These are phyloP conservation scores for Lasiodiplodia sp. DNA, from an alignment of 2,329 filamentous ascomycete genomes.

Conservation along the genomic window DNA sequence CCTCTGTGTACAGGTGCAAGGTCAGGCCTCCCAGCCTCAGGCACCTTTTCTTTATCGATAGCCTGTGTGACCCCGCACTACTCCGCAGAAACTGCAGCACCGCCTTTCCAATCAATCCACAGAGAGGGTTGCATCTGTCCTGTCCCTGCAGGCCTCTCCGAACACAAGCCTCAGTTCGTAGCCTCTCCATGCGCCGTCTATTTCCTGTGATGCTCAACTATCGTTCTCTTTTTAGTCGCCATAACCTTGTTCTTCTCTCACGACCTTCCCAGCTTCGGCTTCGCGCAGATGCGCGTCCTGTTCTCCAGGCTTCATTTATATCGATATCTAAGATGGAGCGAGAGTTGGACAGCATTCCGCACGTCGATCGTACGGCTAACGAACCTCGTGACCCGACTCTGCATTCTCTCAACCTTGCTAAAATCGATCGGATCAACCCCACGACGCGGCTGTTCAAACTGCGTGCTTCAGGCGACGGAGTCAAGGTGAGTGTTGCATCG, in stretches of 20 bases:
- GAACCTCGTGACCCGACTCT: constrained; percentile 74
- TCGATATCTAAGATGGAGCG: neutral
- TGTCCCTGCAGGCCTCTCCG: neutral
- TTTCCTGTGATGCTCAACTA: neutral
- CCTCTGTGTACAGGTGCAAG: too few relatives aligned
- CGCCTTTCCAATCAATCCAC: neutral
- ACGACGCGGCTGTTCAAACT: constrained; percentile 74
- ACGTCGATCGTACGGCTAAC: constrained; percentile 75
- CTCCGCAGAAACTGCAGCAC: neutral
- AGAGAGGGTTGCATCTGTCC: neutral
- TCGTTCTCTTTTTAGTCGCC: neutral
- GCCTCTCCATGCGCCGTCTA: neutral
- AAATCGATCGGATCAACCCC: constrained; percentile 70
- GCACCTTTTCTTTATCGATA: neutral
- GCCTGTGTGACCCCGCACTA: neutral
- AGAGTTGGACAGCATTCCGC: constrained; percentile 44
- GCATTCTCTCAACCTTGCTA: constrained; percentile 66
- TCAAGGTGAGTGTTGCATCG: constrained; percentile 54
- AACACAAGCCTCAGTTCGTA: neutral
- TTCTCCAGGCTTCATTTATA: too few relatives aligned
- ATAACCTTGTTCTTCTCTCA: neutral
- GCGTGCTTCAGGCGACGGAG: constrained; percentile 55
- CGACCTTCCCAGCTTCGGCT: too few relatives aligned
- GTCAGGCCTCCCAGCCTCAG: neutral
- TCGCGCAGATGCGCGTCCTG: too few relatives aligned